Evolutionary conservation across 2,329 filamentous ascomycete species (phyloP), one percentile per base, ranked within the genome.

Genomic region (Sclerotinia sclerotiorum): DNA sequence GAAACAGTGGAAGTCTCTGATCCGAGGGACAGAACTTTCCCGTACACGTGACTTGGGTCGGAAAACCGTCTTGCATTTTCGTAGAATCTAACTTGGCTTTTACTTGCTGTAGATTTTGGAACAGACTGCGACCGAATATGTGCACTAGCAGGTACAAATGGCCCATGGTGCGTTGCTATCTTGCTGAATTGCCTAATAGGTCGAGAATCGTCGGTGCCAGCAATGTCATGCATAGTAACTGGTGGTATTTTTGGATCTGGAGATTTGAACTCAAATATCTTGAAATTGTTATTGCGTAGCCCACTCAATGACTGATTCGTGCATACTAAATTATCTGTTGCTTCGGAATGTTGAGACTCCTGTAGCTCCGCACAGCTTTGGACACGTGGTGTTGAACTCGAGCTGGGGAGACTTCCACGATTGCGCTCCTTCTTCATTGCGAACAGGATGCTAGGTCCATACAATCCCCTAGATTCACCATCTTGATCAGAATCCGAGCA

Each of bases 161-260:
- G 21, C 3, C 5, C 11, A 0, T 7, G 13, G 0, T 35, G 21
- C 29, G 29, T 32, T 24, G 1, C 0, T 7, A 1, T 11, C 58
- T 49, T 21, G 4, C 0, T 1, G 0, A 2, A 5, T 17, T 35
- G 11, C 7, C 21, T 19, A 3, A 35, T 49, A 62, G 19, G 58
- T 39, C 2, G 27, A 62, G 13, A 49, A 6, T n/a, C 8, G 13
- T 49, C 21, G 11, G 19, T 49, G 58, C 21, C 19, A 19, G 48
- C 0, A 15, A 32, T 4, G 19, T 13, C 24, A 10, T n/a, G 27
- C 24, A 17, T 29, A n/a, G n/a, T 46, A 60, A 3, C 7, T 48
- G 19, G 3, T 48, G 19, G 1, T 11, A 32, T 48, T 48, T 27
- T 11, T 61, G 42, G 19, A 35, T 61, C 19, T 35, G 10, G 10